These are phyloP conservation scores for Asterochloris sp. DNA, from an alignment of 139 green algal species.

Conservation along the genomic window DNA sequence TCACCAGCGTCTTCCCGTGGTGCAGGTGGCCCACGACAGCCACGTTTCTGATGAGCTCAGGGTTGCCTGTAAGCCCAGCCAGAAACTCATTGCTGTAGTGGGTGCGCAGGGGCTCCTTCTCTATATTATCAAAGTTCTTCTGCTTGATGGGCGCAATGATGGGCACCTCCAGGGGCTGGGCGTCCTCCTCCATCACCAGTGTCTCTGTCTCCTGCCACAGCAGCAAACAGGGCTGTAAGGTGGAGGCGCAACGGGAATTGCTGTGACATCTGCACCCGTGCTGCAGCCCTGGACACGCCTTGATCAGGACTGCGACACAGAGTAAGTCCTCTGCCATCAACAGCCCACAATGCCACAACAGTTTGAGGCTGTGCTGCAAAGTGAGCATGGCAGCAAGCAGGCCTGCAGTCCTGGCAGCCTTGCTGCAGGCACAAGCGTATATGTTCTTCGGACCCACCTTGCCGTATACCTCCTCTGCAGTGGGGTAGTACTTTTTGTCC, in stretches of 20 bases:
- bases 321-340: too few species aligned
- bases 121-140: slow-evolving; percentile 68
- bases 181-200: slow-evolving; percentile 97
- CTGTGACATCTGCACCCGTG: too few species aligned
- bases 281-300: too few species aligned
- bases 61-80: slow-evolving; percentile 52
- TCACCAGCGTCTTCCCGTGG: slow-evolving; percentile 89
- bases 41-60: slow-evolving; percentile 88
- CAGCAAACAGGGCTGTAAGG: too few species aligned
- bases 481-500: slow-evolving; percentile 99
- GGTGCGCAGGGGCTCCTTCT: slow-evolving; percentile 51
- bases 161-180: slow-evolving; percentile 93
- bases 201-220: slow-evolving; percentile 72
- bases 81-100: slow-evolving; percentile 81
- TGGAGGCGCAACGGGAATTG: too few species aligned
- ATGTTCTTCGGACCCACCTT: not conserved
- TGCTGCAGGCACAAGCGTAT: too few species aligned
- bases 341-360: too few species aligned
- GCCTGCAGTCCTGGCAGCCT: too few species aligned
- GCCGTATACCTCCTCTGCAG: slow-evolving; percentile 92
- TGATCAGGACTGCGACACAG: too few species aligned
- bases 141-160: slow-evolving; percentile 89
- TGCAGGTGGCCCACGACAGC: slow-evolving; percentile 93
- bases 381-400: too few species aligned
- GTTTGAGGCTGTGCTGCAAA: too few species aligned